phyloP scores from a whole-genome alignment of 768 basidiomycete species.

The Suillus subalutaceus region DNA sequence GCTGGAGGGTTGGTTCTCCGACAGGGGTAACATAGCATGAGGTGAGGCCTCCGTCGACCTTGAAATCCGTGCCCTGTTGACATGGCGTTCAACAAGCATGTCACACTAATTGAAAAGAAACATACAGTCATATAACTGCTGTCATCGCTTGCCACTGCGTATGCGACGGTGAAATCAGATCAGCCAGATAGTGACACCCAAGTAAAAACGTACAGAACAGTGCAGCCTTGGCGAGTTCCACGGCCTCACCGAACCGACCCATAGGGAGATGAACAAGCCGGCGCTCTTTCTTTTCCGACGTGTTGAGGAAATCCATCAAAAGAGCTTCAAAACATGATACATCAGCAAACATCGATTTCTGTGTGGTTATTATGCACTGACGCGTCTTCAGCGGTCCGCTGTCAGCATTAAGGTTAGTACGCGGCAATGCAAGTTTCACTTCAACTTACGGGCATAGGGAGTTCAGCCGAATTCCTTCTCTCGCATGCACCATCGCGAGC shows the following conservation, averaged over 20 bases:
- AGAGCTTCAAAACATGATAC: constrained; percentile 58
- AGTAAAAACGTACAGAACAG: constrained; percentile 79
- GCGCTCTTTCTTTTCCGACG: constrained; percentile 91
- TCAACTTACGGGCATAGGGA: constrained; percentile 88
- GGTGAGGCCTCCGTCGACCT: constrained; percentile 93
- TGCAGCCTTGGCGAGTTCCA: constrained; percentile 92
- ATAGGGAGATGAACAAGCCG: constrained; percentile 91
- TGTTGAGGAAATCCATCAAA: constrained; percentile 98
- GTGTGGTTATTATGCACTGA: constrained; percentile 41
- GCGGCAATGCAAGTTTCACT: background rate
- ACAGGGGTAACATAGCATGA: constrained; percentile 91
- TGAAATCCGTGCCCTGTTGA: constrained; percentile 83
- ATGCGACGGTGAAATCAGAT: constrained; percentile 7
- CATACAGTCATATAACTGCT: constrained; percentile 94
- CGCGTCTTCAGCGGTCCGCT: constrained; percentile 96
- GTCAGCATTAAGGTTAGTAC: constrained; percentile 16
- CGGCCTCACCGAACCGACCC: constrained; percentile 96
- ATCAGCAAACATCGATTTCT: background rate
- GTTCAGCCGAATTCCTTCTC: constrained; percentile 96
- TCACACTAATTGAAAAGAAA: constrained; percentile 15
- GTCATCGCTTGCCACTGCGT: constrained; percentile 86
- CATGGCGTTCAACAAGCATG: constrained; percentile 12
- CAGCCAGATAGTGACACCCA: constrained; percentile 14
- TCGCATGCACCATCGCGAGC: constrained; percentile 95
- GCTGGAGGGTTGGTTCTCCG: constrained; percentile 72